These are phyloP conservation scores for Epichloe sylvatica DNA, from an alignment of 2,329 filamentous ascomycete species.

Conservation along the genomic window DNA sequence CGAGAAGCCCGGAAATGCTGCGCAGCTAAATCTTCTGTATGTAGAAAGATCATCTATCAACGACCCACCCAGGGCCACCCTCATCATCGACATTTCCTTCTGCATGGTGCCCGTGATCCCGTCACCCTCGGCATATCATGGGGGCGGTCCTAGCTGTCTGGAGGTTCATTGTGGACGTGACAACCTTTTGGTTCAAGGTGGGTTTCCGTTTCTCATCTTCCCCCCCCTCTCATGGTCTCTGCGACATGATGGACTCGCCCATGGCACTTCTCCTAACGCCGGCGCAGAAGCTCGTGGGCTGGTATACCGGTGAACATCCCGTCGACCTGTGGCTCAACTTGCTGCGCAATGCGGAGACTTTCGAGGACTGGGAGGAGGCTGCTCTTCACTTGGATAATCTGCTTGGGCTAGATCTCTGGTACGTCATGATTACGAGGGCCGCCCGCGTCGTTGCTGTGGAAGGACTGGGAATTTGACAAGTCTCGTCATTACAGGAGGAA, in stretches of 20 bases:
- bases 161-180: conserved; percentile 46
- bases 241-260: conserved; percentile 8
- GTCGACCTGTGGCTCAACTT: conserved; percentile 51
- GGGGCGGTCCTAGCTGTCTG: conserved; percentile 35
- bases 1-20: background rate
- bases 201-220: conserved; percentile 9
- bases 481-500: conserved; percentile 47
- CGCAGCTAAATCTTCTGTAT: background rate
- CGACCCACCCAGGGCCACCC: background rate
- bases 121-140: conserved; percentile 24
- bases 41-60: background rate
- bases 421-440: conserved; percentile 10
- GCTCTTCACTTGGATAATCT: conserved; percentile 71
- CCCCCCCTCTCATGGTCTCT: background rate
- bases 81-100: background rate
- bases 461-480: background rate
- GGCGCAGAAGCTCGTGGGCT: conserved; percentile 50
- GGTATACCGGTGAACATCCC: conserved; percentile 52
- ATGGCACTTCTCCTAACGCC: conserved; percentile 11
- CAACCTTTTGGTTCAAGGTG: conserved; percentile 50
- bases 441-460: too few species aligned
- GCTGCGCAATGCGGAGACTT: conserved; percentile 52
- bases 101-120: conserved; percentile 14
- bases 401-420: conserved; percentile 72
- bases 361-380: conserved; percentile 78